Conservation (phyloP, 1,284 basidiomycete species). For the Ustilago shanxiensis region DNA sequence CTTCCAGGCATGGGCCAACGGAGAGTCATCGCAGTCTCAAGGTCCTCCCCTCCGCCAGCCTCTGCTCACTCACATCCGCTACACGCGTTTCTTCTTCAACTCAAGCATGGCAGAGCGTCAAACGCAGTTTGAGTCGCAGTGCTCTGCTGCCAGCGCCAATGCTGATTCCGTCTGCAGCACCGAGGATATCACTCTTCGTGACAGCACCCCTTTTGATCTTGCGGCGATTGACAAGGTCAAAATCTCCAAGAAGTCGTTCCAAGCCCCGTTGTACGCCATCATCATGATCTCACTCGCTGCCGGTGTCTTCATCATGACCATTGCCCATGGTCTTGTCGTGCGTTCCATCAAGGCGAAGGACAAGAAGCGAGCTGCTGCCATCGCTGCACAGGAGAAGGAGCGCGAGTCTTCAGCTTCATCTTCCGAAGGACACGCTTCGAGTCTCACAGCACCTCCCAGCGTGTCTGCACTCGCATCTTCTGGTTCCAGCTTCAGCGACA, state of each 20-base stretch:
- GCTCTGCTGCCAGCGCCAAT: slow-evolving; percentile 33
- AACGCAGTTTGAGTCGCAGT: slow-evolving; percentile 49
- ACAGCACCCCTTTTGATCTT: slow-evolving; percentile 52
- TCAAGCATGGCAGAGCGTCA: slow-evolving; percentile 55
- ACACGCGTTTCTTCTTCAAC: slow-evolving; percentile 66
- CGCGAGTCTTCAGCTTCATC: slow-evolving; percentile 7
- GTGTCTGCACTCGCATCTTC: slow-evolving; percentile 17
- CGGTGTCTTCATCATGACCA: slow-evolving; percentile 56
- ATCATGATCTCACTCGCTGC: slow-evolving; percentile 45
- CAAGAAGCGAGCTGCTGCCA: slow-evolving; percentile 43
- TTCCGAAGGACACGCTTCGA: not conserved
- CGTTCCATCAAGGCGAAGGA: slow-evolving; percentile 49
- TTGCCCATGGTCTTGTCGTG: slow-evolving; percentile 54
- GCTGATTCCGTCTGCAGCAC: slow-evolving; percentile 55
- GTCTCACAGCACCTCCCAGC: slow-evolving; percentile 7
- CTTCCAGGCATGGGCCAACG: slow-evolving; percentile 59
- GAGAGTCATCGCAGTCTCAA: slow-evolving; percentile 49
- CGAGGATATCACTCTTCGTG: slow-evolving; percentile 57
- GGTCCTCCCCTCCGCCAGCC: slow-evolving; percentile 51
- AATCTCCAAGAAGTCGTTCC: slow-evolving; percentile 17
- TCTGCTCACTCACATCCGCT: slow-evolving; percentile 52
- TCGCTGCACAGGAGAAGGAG: slow-evolving; percentile 36
- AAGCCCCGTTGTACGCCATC: slow-evolving; percentile 45
- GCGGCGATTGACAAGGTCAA: slow-evolving; percentile 35
- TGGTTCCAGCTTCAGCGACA: slow-evolving; percentile 3